Base-by-base conservation (phyloP, 2,329 filamentous ascomycete species). In the Lasiodiplodia sp. region DNA sequence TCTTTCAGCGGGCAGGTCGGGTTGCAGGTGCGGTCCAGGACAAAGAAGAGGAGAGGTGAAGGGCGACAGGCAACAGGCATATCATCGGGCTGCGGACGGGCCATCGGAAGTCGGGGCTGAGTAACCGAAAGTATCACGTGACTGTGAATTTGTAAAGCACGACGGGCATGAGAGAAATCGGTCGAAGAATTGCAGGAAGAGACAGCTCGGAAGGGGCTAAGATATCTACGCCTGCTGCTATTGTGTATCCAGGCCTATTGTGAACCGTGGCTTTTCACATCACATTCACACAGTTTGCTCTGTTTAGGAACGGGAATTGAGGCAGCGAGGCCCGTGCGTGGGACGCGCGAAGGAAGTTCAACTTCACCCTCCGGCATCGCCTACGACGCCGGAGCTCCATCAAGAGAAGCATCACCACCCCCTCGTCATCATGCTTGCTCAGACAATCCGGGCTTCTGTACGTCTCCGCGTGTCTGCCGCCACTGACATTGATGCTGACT, bases 401-500 rank as follows among this genome's bases (percentile, higher is more conserved):
- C 67, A 51, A 21, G 49, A 64, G 52, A 68, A 64, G 67, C 67
- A 68, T 57, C 67, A 64, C 57, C 67, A 57, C 51, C 75, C 77
- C 80, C 74, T 38, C 58, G 75, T 75, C 78, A 80, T 72, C 79
- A 88, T 88, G 86, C 82, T 88, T 82, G 86, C 85, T 77, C 86
- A 88, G 80, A 85, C 87, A 79, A 81, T 88, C 81, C 85, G 86
- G 82, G 84, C 86, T 77, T 87, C 86, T 80, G 87, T 89, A 82
- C 76, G 84, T 68, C 10, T 3, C 11, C 14, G 7, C 12, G 49
- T 18, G 21, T n/a, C 25, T 34, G 40, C 8, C 47, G 23, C 16
- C 37, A n/a, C 28, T 52, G 37, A 37, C 14, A 37, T 65, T 34
- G 51, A 68, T 67, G 38, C 58, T 68, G 52, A 68, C 67, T 11